Base-by-base conservation (phyloP, 306 rosid genomes). In the Boehmeria nivea region DNA sequence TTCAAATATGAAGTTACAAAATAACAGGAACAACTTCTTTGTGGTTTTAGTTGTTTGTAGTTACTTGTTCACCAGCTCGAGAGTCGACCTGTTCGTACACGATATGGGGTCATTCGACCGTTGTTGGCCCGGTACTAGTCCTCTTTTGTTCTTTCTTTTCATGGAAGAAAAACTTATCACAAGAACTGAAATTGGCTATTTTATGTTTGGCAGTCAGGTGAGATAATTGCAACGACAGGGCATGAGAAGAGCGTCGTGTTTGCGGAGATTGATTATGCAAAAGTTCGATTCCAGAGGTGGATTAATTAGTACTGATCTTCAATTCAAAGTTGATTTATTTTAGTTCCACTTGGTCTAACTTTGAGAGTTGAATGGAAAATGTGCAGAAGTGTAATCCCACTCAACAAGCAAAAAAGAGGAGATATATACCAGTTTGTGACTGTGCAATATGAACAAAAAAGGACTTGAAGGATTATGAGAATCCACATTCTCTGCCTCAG, bases 41-140 rank as follows among this genome's bases (percentile, higher is more conserved):
- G 1, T 12, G 26, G 2, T 15, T n/a, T 22, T 45, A 73, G 78
- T 37, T 67, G 2, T 73, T 50, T 43, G 71, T 73, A 6, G 74
- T 63, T 12, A 63, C 70, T 58, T 68, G 74, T 50, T 73, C 74
- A 21, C 71, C 78, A 16, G 44, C 74, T 15, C 60, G 71, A 18
- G 67, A 63, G 14, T 46, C 74, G 8, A 26, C 24, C 4, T 6
- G 38, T 23, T 13, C 43, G 19, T 63, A 73, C 20, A 16, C 51
- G 8, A 69, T 46, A 38, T 67, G 79, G 79, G 79, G 71, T 4
- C 79, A 68, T 38, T 73, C 79, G 6, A 73, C 64, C 3, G 49
- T 68, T 39, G 79, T 68, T 28, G 71, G 59, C 67, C 79, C 71
- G 57, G 79, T 68, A 71, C 51, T 5, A 3, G 23, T 24, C 2